Percentiles rank a stretch among this genome's conserved stretches.
phyloP scores from a whole-genome alignment of 208 protist species.

The Leishmania major region DNA sequence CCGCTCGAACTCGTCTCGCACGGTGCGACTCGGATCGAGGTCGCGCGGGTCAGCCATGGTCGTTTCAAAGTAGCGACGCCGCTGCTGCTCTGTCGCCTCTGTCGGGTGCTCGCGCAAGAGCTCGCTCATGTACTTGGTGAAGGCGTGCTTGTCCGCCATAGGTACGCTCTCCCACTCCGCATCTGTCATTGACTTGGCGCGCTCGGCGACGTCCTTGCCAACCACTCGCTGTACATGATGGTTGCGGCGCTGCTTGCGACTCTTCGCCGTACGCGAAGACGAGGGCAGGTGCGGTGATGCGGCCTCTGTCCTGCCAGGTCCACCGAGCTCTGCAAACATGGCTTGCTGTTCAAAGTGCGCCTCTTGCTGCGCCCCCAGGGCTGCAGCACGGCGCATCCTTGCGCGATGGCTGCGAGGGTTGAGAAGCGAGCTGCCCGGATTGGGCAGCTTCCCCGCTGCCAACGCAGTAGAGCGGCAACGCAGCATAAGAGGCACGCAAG shows the following conservation, averaged over 20 bases:
- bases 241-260: conserved; percentile 42
- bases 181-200: conserved; percentile 75
- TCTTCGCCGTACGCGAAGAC: conserved; percentile 19
- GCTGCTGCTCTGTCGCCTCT: conserved; percentile 82
- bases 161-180: conserved; percentile 79
- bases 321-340: conserved; percentile 60
- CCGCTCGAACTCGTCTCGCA: conserved; percentile 75
- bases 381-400: conserved; percentile 45
- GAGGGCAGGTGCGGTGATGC: neutral
- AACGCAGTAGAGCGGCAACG: conserved; percentile 7
- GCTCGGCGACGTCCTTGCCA: conserved; percentile 59
- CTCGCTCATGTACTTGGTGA: conserved; percentile 73
- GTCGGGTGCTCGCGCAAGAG: conserved; percentile 65
- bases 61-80: conserved; percentile 86
- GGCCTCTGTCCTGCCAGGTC: conserved; percentile 10
- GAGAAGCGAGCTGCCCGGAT: conserved; percentile 66
- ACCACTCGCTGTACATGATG: conserved; percentile 38
- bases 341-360: conserved; percentile 61
- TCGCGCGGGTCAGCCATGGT: conserved; percentile 78
- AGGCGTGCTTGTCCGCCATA: conserved; percentile 80
- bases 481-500: conserved; percentile 11
- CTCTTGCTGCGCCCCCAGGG: conserved; percentile 28
- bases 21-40: conserved; percentile 55
- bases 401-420: conserved; percentile 74
- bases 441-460: conserved; percentile 30